Evolutionary conservation across 1,284 basidiomycete genomes (phyloP), one percentile per base, ranked within the genome.

Genomic region (Meripilus lineatus): DNA sequence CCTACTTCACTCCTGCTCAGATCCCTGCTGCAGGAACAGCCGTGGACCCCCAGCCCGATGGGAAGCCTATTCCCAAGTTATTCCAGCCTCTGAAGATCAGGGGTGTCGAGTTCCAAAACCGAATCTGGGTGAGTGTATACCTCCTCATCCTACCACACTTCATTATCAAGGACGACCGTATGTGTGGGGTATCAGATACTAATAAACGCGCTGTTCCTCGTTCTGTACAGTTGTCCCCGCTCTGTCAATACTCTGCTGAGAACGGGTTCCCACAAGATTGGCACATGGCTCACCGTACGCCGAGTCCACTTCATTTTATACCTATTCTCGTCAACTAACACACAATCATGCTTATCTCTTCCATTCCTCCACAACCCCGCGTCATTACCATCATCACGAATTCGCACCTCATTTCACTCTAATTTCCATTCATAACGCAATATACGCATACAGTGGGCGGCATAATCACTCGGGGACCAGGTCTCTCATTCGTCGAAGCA

Each of bases 221-320:
- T 4, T 30, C 20, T 4, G n/a, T 23, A 7, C 25, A 54, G 52
- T 51, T 79, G 68, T 66, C 83, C n/a, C 83, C 82, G 2, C 79
- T 86, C 72, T 85, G 84, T 62, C 78, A 81, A 53, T 89, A 89
- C 65, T 83, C 79, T 17, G 68, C 79, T 6, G 71, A 83, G 32
- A 61, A 82, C 49, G 80, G 87, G 4, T 70, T 79, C 56, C 70
- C 76, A 25, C 81, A 82, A 0, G 77, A 86, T 47, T 87, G 81
- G 79, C 87, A 90, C 60, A 64, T 88, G 14, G 82, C 86, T n/a
- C 86, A 89, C 56, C 69, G 75, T 76, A 51, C 47, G 72, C 66
- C 5, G 13, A 4, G 18, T 23, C 20, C 5, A 15, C 25, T 24
- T 43, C 33, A 4, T 34, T 7, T 22, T 15, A 15, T 22, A 15